Base-by-base conservation (phyloP, 2,329 filamentous ascomycete genomes). In the Botrytis tulipae region DNA sequence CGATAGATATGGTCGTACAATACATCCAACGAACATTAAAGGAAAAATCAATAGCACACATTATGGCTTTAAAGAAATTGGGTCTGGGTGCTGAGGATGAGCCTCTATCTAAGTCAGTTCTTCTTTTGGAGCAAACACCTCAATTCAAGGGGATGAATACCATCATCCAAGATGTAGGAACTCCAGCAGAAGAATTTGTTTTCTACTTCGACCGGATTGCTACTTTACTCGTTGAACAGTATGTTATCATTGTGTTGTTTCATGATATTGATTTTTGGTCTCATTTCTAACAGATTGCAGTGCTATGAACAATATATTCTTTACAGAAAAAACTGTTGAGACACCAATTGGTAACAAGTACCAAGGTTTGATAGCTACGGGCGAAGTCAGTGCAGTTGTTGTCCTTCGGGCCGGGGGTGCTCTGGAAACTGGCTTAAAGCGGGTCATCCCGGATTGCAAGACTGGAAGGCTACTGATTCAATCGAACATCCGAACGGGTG, bases 131-230 rank as follows among this genome's bases (percentile, higher is more conserved):
- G 61, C 88, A 93, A 75, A 97, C 93, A 1, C 88, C 91, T 14
- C 96, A 99, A 82, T 86, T 98, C 72, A 87, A 87, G 73, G 95
- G 91, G 65, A 97, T 99, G 88, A 95, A 93, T 81, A 98, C 95
- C 0, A 92, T 98, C 73, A 89, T 99, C 59, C 92, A 97, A 66
- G 88, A 96, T 78, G 91, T 93, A 29, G 87, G 90, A 66, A 95
- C 94, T 0, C 85, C 88, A 10, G 88, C 93, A 60, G 95, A 97
- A 80, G 95, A 98, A 78, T 98, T 98, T 81, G 93, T 97, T 75
- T 98, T 98, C 83, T 98, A 98, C 83, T 98, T 98, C 82, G 94
- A 99, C 82, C 89, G 96, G 54, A 85, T 98, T 54, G 90, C 93
- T 2, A 90, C 92, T n/a, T 85, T 98, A 70, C 86, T 98, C 40